A percentile compares a stretch with the other conserved stretches of the same genome.
phyloP scores from a whole-genome alignment of 2,329 filamentous ascomycete genomes.

The Grosmannia serpens region DNA sequence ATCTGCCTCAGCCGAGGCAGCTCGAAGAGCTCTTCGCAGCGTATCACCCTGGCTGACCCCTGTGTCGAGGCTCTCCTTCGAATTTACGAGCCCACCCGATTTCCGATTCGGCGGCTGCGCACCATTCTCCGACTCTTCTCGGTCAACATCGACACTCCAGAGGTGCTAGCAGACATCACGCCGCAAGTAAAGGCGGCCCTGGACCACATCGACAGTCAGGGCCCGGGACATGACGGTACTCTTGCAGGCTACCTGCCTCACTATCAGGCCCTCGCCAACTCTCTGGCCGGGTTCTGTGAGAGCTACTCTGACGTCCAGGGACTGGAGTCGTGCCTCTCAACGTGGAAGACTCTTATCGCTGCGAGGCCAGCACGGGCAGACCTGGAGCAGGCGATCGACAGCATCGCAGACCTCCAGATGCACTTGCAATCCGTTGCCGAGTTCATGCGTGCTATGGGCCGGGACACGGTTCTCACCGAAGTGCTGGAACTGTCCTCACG shows the following conservation, averaged over 20 bases:
- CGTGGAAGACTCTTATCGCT: constrained; percentile 33
- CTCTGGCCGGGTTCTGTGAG: constrained; percentile 30
- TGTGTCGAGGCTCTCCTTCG: constrained; percentile 35
- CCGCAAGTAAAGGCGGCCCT: constrained; percentile 27
- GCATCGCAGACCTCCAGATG: constrained; percentile 34
- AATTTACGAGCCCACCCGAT: constrained; percentile 35
- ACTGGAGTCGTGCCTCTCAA: constrained; percentile 24
- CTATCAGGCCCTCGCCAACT: constrained; percentile 32
- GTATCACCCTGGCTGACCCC: constrained; percentile 31
- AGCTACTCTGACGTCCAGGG: constrained; percentile 22
- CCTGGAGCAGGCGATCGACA: constrained; percentile 34
- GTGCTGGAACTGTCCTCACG: constrained; percentile 34
- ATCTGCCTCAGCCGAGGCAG: constrained; percentile 25
- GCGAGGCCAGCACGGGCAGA: constrained; percentile 27
- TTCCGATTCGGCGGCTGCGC: constrained; percentile 41
- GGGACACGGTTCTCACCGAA: constrained; percentile 31
- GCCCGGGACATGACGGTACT: constrained; percentile 31
- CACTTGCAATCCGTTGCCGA: constrained; percentile 40
- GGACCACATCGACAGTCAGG: constrained; percentile 22
- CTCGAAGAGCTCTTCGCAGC: constrained; percentile 14
- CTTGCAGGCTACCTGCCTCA: constrained; percentile 36
- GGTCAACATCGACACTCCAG: constrained; percentile 33
- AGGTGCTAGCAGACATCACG: constrained; percentile 26
- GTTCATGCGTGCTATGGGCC: constrained; percentile 39
- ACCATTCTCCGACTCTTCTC: constrained; percentile 37